Evolutionary conservation across 2,329 filamentous ascomycete species (phyloP), one percentile per base, ranked within the genome.

Genomic region (Cryphonectria japonica): DNA sequence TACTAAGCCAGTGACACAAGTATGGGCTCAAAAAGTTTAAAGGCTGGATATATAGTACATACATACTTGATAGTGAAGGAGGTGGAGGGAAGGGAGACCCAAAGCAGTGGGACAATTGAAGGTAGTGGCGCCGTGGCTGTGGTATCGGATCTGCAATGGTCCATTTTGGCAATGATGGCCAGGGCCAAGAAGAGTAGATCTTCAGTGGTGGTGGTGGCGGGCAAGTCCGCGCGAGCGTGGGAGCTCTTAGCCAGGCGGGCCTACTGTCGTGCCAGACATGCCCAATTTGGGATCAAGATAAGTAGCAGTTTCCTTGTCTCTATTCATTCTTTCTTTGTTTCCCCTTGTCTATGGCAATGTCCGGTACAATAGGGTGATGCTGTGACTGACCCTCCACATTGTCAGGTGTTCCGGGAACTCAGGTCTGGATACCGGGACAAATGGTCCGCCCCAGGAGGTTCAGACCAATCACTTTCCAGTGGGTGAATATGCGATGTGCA

Each of bases 91-190:
- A 29, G 34, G 59, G 34, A 3, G n/a, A 57, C 2, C 2, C 5
- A 3, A 13, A 59, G 54, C n/a, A 57, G n/a, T 50, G 46, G 52
- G 14, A 57, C 52, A 29, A 57, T 16, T 7, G 52, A n/a, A 0
- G n/a, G 11, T 8, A 16, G 26, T 16, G 52, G 52, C 14, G 11
- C 4, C 7, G 26, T 16, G 52, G 52, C 14, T 7, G 54, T 59
- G 54, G 29, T 59, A 59, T 32, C 54, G 14, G 54, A 32, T 61
- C 59, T 37, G 32, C 34, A 61, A 34, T 39, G 14, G 63, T 65
- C n/a, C 16, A 13, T 50, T 65, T 32, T 39, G 63, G 63, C 43
- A 65, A 65, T 65, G 63, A 65, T 65, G 63, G 63, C 34, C 63
- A 65, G 63, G 63, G 43, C 63, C 46, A 50, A 65, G 22, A 43